Evolutionary conservation across 139 green algal genomes (phyloP).

Genomic region (Trebouxia sp.): DNA sequence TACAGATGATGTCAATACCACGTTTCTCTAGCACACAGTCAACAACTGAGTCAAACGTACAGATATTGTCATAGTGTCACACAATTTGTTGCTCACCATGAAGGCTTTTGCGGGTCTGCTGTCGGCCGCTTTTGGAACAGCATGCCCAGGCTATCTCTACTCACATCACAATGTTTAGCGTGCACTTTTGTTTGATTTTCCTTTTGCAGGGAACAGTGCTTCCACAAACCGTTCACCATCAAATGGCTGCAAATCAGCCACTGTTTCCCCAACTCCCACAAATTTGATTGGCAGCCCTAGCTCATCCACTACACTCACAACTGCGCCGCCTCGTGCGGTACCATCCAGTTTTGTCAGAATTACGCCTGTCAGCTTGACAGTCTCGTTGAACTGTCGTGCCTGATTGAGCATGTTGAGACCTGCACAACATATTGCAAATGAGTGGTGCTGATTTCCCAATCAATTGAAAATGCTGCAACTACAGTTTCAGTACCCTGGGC

Average conservation of each 20-base stretch:
- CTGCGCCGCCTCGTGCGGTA: conserved; percentile 81
- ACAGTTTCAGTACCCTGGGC: too few relatives aligned
- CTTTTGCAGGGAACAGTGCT: conserved; percentile 74
- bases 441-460: too few relatives aligned
- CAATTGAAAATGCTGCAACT: too few relatives aligned
- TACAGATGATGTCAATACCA: too few relatives aligned
- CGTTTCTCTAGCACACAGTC: too few relatives aligned
- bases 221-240: conserved; percentile 88
- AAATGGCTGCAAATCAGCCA: conserved; percentile 96
- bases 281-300: conserved; percentile 96
- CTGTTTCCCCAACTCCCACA: conserved; percentile 92
- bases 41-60: too few relatives aligned
- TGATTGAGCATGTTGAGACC: conserved; percentile 96
- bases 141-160: too few relatives aligned
- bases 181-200: not conserved
- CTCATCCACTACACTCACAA: conserved; percentile 90
- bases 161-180: too few relatives aligned
- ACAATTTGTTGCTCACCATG: too few relatives aligned
- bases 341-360: conserved; percentile 99
- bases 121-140: too few relatives aligned
- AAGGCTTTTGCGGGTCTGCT: too few relatives aligned
- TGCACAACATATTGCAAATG: conserved; percentile 11
- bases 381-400: conserved; percentile 90
- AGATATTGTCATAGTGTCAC: too few relatives aligned
- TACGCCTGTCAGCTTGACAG: conserved; percentile 84